Evolutionary conservation across 345 rosid species (phyloP).

Genomic region (Eucalyptus pauciflora): DNA sequence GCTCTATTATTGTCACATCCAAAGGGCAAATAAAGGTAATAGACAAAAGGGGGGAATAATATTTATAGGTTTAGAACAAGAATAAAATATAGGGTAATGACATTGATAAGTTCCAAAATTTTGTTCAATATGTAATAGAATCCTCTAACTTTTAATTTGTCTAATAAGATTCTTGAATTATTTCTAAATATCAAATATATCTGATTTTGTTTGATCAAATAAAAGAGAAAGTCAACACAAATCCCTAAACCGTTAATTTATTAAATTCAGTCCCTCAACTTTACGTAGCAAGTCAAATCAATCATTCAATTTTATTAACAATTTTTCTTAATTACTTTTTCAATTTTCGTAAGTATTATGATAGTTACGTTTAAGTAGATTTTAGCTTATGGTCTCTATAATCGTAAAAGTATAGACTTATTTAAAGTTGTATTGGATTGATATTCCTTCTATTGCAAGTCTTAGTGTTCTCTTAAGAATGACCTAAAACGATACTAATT

Average conservation of each 20-base stretch:
- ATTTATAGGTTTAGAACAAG: background rate
- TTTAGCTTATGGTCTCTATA: background rate
- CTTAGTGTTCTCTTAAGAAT: background rate
- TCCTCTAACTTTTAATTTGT: background rate
- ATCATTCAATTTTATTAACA: background rate
- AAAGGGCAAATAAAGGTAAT: background rate
- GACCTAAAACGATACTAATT: background rate
- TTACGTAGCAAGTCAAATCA: background rate
- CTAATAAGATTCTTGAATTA: background rate
- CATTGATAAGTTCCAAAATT: background rate
- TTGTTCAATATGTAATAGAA: background rate
- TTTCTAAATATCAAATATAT: background rate
- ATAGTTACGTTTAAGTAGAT: background rate
- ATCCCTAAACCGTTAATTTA: background rate
- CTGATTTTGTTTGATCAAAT: background rate
- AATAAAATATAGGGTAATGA: background rate
- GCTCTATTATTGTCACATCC: background rate
- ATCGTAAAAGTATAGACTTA: background rate
- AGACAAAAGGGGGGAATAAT: background rate
- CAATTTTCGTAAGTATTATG: background rate
- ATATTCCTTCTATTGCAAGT: background rate
- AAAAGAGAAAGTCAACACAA: background rate
- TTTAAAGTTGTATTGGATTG: background rate
- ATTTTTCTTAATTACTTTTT: background rate
- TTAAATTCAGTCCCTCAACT: background rate